phyloP scores from a whole-genome alignment of 148 eudicot species.

The Diospyros lotus region DNA sequence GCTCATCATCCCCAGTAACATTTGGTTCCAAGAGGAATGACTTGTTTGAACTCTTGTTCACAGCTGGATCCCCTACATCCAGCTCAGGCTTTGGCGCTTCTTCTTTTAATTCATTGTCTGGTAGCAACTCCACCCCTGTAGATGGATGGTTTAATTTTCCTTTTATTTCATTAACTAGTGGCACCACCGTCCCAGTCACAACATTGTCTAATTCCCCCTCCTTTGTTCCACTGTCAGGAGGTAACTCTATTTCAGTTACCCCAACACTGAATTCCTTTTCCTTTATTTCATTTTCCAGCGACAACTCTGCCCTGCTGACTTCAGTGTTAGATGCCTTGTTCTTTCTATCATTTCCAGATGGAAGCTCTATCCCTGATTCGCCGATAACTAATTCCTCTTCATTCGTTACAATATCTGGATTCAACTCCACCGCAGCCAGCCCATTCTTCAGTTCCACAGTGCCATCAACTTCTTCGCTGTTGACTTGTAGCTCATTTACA shows the following conservation, averaged over 20 bases:
- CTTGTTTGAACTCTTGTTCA: slow-evolving; percentile 20
- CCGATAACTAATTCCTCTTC: slow-evolving; percentile 1
- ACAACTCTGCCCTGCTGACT: neutral
- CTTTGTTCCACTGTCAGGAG: neutral
- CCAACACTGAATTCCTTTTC: slow-evolving; percentile 6
- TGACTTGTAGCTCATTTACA: neutral
- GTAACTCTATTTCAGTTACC: slow-evolving; percentile 5
- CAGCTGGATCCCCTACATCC: slow-evolving; percentile 13
- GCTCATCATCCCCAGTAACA: slow-evolving; percentile 30
- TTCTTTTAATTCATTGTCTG: slow-evolving; percentile 11
- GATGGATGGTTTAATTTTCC: neutral
- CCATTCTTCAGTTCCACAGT: slow-evolving; percentile 7
- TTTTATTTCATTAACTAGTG: neutral
- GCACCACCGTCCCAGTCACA: slow-evolving; percentile 12
- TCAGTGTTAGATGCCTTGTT: neutral
- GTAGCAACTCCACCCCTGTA: slow-evolving; percentile 7
- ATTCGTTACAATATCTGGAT: neutral
- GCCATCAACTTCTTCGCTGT: neutral
- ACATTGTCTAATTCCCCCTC: slow-evolving; percentile 11
- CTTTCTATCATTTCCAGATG: slow-evolving; percentile 6
- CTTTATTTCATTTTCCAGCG: neutral
- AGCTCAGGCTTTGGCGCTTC: slow-evolving; percentile 16
- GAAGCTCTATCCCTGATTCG: slow-evolving; percentile 4
- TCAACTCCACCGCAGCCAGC: slow-evolving; percentile 8
- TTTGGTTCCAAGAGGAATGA: slow-evolving; percentile 36